Evolutionary conservation across 306 rosid genomes (phyloP).

Genomic region (Malus sieversii): DNA sequence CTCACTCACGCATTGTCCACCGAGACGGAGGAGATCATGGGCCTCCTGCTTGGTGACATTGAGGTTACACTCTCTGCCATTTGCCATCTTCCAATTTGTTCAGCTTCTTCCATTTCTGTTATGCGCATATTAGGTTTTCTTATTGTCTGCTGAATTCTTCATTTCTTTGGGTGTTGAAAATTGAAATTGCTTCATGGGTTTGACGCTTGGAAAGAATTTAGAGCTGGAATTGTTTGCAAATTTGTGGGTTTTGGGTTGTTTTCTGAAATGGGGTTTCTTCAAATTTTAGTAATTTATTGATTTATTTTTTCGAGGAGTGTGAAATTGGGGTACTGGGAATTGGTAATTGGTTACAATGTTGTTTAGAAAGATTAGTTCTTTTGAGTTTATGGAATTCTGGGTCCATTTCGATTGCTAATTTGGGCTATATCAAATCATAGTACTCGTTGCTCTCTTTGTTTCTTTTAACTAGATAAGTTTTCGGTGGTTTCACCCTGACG

Average conservation of each 20-base stretch:
- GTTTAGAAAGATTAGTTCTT: too few relatives aligned
- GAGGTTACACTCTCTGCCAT: conserved; percentile 40
- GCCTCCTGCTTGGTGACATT: conserved; percentile 93
- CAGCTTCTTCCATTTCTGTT: background rate
- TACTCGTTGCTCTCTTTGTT: background rate
- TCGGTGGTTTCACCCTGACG: background rate
- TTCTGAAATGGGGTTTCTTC: conserved; percentile 11
- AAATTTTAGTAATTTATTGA: background rate
- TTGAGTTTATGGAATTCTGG: too few relatives aligned
- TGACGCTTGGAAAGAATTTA: background rate
- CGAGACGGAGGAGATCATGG: conserved; percentile 99
- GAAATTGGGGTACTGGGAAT: conserved; percentile 1
- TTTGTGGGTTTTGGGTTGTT: background rate
- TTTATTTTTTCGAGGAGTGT: background rate
- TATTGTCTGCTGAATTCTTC: background rate
- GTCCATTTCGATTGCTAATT: too few relatives aligned
- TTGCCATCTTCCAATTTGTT: background rate
- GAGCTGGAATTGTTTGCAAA: conserved; percentile 3
- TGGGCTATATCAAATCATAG: background rate
- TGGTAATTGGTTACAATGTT: background rate
- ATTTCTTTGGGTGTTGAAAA: background rate
- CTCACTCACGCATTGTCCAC: conserved; percentile 94
- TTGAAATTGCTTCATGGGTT: conserved; percentile 12
- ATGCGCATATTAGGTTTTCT: background rate
- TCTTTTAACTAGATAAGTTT: background rate